Percentiles rank a stretch among this genome's conserved stretches.
Evolutionary conservation across 2,329 filamentous ascomycete species (phyloP).

Genomic region (Cercospora brassicicola): DNA sequence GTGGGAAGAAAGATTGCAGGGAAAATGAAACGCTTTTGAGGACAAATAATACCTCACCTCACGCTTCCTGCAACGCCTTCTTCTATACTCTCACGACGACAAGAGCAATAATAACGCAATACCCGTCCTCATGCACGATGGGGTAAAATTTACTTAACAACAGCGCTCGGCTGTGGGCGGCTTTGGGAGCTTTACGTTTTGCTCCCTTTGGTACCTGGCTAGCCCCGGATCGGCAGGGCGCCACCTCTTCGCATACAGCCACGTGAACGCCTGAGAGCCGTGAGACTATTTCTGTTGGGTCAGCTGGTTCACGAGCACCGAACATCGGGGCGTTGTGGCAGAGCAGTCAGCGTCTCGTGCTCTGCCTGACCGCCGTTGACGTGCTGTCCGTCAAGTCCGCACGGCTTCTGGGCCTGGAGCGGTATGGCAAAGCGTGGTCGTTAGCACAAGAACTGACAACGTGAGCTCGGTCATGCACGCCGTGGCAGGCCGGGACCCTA

Average conservation of each 20-base stretch:
- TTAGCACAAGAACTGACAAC: not conserved
- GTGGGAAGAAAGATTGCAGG: not conserved
- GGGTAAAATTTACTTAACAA: constrained; percentile 11
- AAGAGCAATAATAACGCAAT: constrained; percentile 8
- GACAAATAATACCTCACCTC: not conserved
- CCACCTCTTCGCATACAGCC: not conserved
- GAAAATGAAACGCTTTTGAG: not conserved
- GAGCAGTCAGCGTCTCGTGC: not conserved
- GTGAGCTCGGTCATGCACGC: not conserved
- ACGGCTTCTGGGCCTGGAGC: not conserved
- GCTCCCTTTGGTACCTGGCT: constrained; percentile 6
- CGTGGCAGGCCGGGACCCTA: not conserved
- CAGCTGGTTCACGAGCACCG: not conserved
- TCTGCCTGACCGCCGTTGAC: not conserved
- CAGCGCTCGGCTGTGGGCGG: constrained; percentile 10
- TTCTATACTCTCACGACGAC: not conserved
- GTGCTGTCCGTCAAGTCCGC: not conserved
- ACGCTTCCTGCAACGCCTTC: not conserved
- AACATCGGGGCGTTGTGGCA: not conserved
- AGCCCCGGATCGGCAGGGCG: constrained; percentile 12
- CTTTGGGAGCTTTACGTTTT: constrained; percentile 9
- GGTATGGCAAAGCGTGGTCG: not conserved
- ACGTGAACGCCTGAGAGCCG: not conserved
- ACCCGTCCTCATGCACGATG: constrained; percentile 10
- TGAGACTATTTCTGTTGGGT: constrained; percentile 1